Conservation (phyloP, 2,329 filamentous ascomycete species). For the Ophiosphaerella korrae region DNA sequence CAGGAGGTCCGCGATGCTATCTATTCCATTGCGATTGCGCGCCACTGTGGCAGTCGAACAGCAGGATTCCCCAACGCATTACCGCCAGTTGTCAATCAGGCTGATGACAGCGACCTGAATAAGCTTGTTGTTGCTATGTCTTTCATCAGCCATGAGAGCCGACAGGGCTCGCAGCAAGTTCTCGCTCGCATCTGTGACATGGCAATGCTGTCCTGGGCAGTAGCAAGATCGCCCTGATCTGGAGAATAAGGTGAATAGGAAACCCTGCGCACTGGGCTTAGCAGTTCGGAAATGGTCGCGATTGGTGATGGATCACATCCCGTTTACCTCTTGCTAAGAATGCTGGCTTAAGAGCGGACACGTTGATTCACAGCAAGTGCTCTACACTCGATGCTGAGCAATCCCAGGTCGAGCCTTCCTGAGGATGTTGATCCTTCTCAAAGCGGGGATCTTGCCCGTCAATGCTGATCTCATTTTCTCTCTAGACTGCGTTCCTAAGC, state of each 20-base stretch:
- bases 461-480: background rate
- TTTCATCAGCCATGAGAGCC: constrained; percentile 55
- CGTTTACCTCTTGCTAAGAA: no score
- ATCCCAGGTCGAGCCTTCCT: no score
- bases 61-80: constrained; percentile 52
- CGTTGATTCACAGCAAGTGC: no score
- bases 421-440: no score
- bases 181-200: constrained; percentile 56
- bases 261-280: no score
- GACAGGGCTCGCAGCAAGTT: constrained; percentile 53
- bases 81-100: constrained; percentile 29
- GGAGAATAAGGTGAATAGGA: background rate
- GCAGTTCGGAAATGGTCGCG: no score
- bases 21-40: constrained; percentile 83
- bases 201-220: constrained; percentile 53
- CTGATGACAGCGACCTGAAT: constrained; percentile 45
- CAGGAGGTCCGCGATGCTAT: constrained; percentile 88
- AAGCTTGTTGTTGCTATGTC: constrained; percentile 56
- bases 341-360: no score
- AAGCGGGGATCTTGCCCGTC: no score
- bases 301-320: no score
- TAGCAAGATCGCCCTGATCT: constrained; percentile 28
- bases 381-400: no score
- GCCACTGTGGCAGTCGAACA: constrained; percentile 70
- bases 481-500: background rate